phyloP scores from a whole-genome alignment of 2,329 filamentous ascomycete genomes.

The Exophiala viscosa region DNA sequence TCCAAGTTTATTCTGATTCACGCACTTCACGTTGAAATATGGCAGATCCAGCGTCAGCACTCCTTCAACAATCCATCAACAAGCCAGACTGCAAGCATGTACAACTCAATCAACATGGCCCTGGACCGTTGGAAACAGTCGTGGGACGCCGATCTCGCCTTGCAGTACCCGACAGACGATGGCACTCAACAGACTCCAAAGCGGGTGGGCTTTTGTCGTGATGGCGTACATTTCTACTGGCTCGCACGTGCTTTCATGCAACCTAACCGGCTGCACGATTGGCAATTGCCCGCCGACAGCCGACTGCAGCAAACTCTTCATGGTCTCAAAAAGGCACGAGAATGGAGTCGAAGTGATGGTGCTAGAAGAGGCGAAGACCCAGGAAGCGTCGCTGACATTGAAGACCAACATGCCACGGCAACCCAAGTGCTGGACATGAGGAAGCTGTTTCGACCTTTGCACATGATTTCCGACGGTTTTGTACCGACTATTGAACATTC shows the following conservation, averaged over 20 bases:
- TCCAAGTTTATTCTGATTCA: slow-evolving; percentile 73
- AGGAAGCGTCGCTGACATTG: slow-evolving; percentile 65
- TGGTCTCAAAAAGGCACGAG: slow-evolving; percentile 57
- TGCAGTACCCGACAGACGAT: slow-evolving; percentile 58
- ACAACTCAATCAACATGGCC: slow-evolving; percentile 48
- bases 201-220: slow-evolving; percentile 66
- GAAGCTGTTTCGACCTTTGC: slow-evolving; percentile 62
- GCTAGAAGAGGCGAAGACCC: slow-evolving; percentile 62
- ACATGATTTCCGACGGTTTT: slow-evolving; percentile 6
- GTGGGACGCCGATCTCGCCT: slow-evolving; percentile 67
- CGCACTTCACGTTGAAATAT: slow-evolving; percentile 62
- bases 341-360: slow-evolving; percentile 62
- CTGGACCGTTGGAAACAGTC: slow-evolving; percentile 68
- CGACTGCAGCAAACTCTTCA: slow-evolving; percentile 60
- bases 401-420: slow-evolving; percentile 61
- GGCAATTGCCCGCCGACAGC: slow-evolving; percentile 55
- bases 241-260: slow-evolving; percentile 64
- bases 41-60: slow-evolving; percentile 47
- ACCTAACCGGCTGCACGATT: slow-evolving; percentile 52
- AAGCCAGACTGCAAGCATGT: slow-evolving; percentile 48
- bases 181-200: slow-evolving; percentile 37
- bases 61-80: slow-evolving; percentile 35
- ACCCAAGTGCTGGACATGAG: slow-evolving; percentile 69
- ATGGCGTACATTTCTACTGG: slow-evolving; percentile 71
- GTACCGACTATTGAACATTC: background rate